Percentiles rank a stretch among this genome's conserved stretches.
Conservation (phyloP, 2,329 filamentous ascomycete genomes). For the Penicillium oxalicum region DNA sequence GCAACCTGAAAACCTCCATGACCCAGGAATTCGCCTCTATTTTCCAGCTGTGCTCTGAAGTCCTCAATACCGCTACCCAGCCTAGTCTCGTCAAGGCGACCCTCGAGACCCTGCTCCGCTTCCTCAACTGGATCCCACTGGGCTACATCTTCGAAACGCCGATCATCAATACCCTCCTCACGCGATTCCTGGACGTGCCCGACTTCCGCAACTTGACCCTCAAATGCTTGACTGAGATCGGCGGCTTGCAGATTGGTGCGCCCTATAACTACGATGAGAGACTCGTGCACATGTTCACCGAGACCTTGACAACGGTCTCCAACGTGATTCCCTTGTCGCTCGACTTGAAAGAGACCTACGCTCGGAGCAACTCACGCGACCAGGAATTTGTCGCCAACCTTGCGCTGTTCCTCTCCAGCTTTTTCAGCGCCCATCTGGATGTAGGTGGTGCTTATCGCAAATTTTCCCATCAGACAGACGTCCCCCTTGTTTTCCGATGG, state of each 20-base stretch:
- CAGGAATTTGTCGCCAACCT: slow-evolving; percentile 98
- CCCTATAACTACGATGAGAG: slow-evolving; percentile 83
- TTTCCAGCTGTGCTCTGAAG: slow-evolving; percentile 94
- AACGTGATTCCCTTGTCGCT: slow-evolving; percentile 87
- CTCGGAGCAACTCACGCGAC: slow-evolving; percentile 82
- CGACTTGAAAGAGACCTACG: slow-evolving; percentile 86
- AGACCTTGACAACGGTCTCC: slow-evolving; percentile 85
- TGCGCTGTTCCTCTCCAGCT: slow-evolving; percentile 92
- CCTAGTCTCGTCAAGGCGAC: slow-evolving; percentile 91
- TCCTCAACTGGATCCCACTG: slow-evolving; percentile 97
- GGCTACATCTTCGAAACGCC: slow-evolving; percentile 98
- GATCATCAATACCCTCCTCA: slow-evolving; percentile 89
- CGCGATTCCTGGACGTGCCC: slow-evolving; percentile 83
- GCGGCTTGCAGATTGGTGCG: slow-evolving; percentile 77
- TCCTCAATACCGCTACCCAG: slow-evolving; percentile 83
- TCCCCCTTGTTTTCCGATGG: too few species aligned
- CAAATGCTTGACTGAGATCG: slow-evolving; percentile 96
- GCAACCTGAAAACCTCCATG: slow-evolving; percentile 97
- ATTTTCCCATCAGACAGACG: too few species aligned
- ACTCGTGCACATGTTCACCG: slow-evolving; percentile 96
- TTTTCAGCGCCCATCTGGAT: slow-evolving; percentile 87
- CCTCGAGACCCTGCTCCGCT: slow-evolving; percentile 87
- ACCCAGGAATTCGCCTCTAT: slow-evolving; percentile 97
- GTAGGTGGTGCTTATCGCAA: slow-evolving; percentile 42
- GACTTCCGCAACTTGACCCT: slow-evolving; percentile 96